A percentile compares a stretch with the other conserved stretches of the same genome.
Conservation (phyloP, 2,329 filamentous ascomycete genomes). For the Fusarium sp. region DNA sequence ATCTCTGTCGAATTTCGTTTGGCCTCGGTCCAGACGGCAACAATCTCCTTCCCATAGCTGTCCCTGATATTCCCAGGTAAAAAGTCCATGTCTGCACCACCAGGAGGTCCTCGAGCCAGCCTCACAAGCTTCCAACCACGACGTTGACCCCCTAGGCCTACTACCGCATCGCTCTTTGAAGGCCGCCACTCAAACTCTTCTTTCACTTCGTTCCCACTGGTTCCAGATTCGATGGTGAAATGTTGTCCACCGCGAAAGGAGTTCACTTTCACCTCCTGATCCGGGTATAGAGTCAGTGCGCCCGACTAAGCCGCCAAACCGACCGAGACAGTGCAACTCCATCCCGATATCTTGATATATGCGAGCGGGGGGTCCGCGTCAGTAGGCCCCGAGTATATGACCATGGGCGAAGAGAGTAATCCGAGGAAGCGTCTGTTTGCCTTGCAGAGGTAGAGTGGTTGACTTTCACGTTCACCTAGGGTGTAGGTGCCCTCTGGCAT, state of each 20-base stretch:
- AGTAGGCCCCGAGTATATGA: slow-evolving; percentile 39
- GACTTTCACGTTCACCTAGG: slow-evolving; percentile 33
- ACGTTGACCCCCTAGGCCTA: slow-evolving; percentile 21
- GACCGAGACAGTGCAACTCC: slow-evolving; percentile 24
- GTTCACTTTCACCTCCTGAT: slow-evolving; percentile 19
- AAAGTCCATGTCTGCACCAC: slow-evolving; percentile 19
- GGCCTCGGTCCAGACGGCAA: slow-evolving; percentile 36
- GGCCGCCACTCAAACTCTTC: slow-evolving; percentile 40
- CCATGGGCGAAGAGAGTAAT: slow-evolving; percentile 15
- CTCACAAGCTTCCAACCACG: slow-evolving; percentile 40
- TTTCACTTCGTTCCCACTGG: slow-evolving; percentile 21
- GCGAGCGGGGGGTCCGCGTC: slow-evolving; percentile 30
- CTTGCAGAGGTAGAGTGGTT: slow-evolving; percentile 35
- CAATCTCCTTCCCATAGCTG: slow-evolving; percentile 36
- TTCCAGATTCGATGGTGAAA: slow-evolving; percentile 36
- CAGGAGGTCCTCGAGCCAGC: slow-evolving; percentile 19
- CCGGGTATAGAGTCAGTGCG: slow-evolving; percentile 1
- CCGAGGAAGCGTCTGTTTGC: slow-evolving; percentile 23
- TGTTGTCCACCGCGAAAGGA: slow-evolving; percentile 20
- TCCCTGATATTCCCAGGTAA: slow-evolving; percentile 24
- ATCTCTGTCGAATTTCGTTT: slow-evolving; percentile 27
- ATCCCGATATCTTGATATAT: slow-evolving; percentile 20
- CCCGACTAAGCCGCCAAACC: slow-evolving; percentile 32
- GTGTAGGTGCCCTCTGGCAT: slow-evolving; percentile 9
- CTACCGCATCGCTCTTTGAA: slow-evolving; percentile 30